Conservation (phyloP, 805 yeast species). For the Sugiyamaella lignohabitans region DNA sequence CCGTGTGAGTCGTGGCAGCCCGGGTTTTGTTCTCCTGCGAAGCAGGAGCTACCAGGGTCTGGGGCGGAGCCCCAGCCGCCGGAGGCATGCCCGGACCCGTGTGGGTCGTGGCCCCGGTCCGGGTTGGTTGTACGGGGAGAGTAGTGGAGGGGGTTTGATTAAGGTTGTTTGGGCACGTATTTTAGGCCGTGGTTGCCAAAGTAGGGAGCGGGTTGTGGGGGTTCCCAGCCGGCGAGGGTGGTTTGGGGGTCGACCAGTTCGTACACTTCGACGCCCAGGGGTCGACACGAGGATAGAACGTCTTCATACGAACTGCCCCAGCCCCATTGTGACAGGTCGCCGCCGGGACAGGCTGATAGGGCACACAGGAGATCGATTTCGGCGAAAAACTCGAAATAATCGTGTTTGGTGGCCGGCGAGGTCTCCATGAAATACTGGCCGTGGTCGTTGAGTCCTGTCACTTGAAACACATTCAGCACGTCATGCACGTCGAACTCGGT, state of each 20-base stretch:
- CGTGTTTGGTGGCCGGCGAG: conserved; percentile 53
- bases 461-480: conserved; percentile 62
- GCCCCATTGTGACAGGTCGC: conserved; percentile 61
- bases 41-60: neutral
- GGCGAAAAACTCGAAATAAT: conserved; percentile 61
- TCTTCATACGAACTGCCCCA: conserved; percentile 56
- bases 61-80: neutral
- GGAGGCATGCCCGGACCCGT: neutral
- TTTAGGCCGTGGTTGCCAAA: conserved; percentile 51
- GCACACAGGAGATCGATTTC: conserved; percentile 61
- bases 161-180: neutral
- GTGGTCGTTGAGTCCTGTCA: conserved; percentile 57
- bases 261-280: conserved; percentile 57
- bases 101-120: neutral
- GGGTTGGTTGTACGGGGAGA: too few relatives aligned
- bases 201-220: conserved; percentile 44
- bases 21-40: neutral
- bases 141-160: neutral
- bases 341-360: conserved; percentile 64
- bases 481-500: conserved; percentile 64
- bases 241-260: conserved; percentile 37
- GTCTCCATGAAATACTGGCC: conserved; percentile 69
- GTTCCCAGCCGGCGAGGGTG: conserved; percentile 44
- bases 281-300: conserved; percentile 58
- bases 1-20: too few relatives aligned